Evolutionary conservation across 2,329 filamentous ascomycete genomes (phyloP).

Genomic region (Apiospora sp.): DNA sequence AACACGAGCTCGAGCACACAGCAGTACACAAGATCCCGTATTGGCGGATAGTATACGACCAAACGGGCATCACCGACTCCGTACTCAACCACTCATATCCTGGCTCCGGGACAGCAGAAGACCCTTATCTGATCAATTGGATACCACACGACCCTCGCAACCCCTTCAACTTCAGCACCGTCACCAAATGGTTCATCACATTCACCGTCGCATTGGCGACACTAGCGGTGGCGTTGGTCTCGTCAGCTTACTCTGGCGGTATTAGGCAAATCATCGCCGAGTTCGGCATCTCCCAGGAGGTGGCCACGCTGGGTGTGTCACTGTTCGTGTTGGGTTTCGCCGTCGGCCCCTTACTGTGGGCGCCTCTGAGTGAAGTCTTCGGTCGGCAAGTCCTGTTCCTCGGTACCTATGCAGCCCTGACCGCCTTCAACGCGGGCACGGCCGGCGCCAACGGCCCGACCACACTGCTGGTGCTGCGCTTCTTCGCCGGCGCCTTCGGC

Average conservation of each 20-base stretch:
- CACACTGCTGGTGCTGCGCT: slow-evolving; percentile 67
- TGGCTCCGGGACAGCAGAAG: slow-evolving; percentile 68
- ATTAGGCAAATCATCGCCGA: slow-evolving; percentile 57
- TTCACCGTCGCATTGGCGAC: slow-evolving; percentile 68
- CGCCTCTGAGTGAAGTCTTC: slow-evolving; percentile 65
- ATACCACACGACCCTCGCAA: slow-evolving; percentile 72
- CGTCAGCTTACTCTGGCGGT: slow-evolving; percentile 69
- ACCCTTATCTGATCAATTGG: slow-evolving; percentile 73
- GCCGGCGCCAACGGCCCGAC: slow-evolving; percentile 58
- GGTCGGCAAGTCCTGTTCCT: slow-evolving; percentile 61
- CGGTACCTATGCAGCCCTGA: slow-evolving; percentile 58
- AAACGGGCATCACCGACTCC: slow-evolving; percentile 61
- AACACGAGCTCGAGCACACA: slow-evolving; percentile 2
- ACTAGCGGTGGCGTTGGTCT: slow-evolving; percentile 71
- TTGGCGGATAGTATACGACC: slow-evolving; percentile 53
- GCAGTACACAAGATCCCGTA: slow-evolving; percentile 25
- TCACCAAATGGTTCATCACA: slow-evolving; percentile 70
- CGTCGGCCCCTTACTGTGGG: slow-evolving; percentile 63
- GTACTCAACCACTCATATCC: slow-evolving; percentile 62
- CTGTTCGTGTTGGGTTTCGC: slow-evolving; percentile 62
- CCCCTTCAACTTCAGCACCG: slow-evolving; percentile 64
- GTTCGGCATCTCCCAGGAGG: slow-evolving; percentile 57
- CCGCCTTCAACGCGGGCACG: slow-evolving; percentile 62
- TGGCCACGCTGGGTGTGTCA: slow-evolving; percentile 57
- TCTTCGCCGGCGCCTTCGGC: slow-evolving; percentile 63